phyloP scores from a whole-genome alignment of 148 eudicot species.

The Dianthus caryophyllus region DNA sequence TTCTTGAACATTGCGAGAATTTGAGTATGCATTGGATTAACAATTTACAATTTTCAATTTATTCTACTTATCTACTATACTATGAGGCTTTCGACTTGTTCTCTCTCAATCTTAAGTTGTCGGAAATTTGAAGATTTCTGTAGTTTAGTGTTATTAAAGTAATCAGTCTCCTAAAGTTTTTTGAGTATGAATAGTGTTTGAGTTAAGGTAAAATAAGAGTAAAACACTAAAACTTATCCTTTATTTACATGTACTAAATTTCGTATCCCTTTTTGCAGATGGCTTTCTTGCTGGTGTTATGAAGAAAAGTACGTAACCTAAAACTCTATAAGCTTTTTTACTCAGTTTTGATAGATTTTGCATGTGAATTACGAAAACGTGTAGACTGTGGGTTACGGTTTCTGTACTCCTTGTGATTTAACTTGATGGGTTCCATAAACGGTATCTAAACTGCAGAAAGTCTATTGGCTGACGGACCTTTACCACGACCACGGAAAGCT shows the following conservation, averaged over 20 bases:
- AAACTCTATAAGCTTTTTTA: neutral
- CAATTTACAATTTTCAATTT: neutral
- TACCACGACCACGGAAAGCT: conserved; percentile 41
- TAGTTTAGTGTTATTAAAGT: no score
- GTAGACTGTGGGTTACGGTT: neutral
- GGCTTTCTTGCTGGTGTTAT: conserved; percentile 90
- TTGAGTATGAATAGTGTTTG: no score
- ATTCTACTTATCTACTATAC: neutral
- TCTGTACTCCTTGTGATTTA: neutral
- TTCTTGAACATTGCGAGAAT: conserved; percentile 81
- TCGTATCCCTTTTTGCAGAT: conserved; percentile 44
- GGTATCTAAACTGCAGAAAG: conserved; percentile 50
- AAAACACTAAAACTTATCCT: no score
- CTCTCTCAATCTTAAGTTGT: neutral
- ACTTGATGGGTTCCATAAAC: neutral
- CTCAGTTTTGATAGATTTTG: neutral
- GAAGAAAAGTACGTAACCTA: conserved; percentile 64
- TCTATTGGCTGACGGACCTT: conserved; percentile 59
- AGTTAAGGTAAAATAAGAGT: no score
- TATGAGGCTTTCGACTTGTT: no score
- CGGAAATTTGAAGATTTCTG: no score
- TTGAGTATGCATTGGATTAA: conserved; percentile 41
- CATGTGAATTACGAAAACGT: neutral
- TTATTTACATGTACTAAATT: neutral
- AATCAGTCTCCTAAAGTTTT: no score